phyloP scores from a whole-genome alignment of 495 filamentous ascomycete genomes.

The Ascodesmis nigricans region DNA sequence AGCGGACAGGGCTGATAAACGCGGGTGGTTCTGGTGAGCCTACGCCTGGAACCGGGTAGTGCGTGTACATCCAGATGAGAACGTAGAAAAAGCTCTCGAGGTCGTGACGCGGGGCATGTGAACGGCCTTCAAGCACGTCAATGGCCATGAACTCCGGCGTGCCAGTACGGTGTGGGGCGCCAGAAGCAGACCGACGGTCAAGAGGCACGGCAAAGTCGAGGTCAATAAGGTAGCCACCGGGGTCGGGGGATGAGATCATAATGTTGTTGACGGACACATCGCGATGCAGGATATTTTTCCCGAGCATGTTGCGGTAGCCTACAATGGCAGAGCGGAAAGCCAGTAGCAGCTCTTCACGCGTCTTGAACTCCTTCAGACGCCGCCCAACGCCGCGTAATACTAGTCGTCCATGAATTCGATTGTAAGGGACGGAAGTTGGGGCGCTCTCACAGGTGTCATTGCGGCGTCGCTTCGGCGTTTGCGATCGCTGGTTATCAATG shows the following conservation, averaged over 20 bases:
- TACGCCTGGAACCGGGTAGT: too few relatives aligned
- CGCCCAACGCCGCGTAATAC: not conserved
- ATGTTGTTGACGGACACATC: slow-evolving; percentile 4
- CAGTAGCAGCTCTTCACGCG: not conserved
- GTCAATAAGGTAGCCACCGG: slow-evolving; percentile 1
- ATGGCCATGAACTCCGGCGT: not conserved
- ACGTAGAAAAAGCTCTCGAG: too few relatives aligned
- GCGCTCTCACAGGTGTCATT: too few relatives aligned
- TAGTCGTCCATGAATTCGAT: not conserved
- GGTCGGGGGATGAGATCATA: not conserved
- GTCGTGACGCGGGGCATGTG: not conserved
- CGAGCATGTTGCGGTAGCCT: not conserved
- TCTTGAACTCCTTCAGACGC: not conserved
- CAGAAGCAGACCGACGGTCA: not conserved
- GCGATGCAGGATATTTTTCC: slow-evolving; percentile 16
- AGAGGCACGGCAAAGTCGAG: not conserved
- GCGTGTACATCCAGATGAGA: too few relatives aligned
- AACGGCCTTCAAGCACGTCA: not conserved
- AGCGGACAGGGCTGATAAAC: too few relatives aligned
- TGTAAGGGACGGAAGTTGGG: not conserved
- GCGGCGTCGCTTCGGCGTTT: too few relatives aligned
- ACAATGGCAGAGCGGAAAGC: not conserved
- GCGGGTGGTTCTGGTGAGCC: too few relatives aligned
- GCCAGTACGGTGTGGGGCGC: slow-evolving; percentile 1
- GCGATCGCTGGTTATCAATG: too few relatives aligned